These are phyloP conservation scores for Vaccinium darrowii DNA, from an alignment of 148 eudicot genomes.

Conservation along the genomic window DNA sequence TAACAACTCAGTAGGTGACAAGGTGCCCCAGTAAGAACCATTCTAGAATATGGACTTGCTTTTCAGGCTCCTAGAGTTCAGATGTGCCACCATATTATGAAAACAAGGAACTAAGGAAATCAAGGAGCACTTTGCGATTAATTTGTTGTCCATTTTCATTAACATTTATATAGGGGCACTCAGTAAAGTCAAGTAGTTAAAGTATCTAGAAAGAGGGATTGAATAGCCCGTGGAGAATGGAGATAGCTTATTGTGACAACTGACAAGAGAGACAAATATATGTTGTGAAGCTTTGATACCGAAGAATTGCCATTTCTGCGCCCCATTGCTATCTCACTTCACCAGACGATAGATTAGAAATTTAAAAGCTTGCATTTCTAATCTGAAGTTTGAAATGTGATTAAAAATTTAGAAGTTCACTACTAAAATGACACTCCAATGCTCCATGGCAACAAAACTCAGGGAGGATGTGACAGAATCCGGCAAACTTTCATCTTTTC, in stretches of 20 bases:
- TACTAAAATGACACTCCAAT: neutral
- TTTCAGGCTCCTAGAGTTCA: neutral
- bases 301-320: neutral
- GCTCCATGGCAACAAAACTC: neutral
- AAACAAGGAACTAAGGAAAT: neutral
- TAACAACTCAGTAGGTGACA: neutral
- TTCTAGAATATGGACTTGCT: neutral
- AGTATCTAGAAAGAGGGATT: neutral
- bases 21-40: neutral
- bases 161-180: neutral
- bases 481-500: neutral
- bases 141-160: neutral
- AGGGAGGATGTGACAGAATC: neutral
- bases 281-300: neutral
- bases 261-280: neutral
- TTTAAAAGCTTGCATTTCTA: neutral
- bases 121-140: neutral
- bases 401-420: neutral
- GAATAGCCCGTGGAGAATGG: neutral
- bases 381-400: neutral
- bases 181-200: neutral
- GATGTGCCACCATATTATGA: neutral
- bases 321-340: constrained; percentile 2
- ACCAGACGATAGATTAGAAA: neutral
- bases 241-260: neutral